phyloP scores from a whole-genome alignment of 116 monocot genomes.

The Phalaenopsis hybrid region DNA sequence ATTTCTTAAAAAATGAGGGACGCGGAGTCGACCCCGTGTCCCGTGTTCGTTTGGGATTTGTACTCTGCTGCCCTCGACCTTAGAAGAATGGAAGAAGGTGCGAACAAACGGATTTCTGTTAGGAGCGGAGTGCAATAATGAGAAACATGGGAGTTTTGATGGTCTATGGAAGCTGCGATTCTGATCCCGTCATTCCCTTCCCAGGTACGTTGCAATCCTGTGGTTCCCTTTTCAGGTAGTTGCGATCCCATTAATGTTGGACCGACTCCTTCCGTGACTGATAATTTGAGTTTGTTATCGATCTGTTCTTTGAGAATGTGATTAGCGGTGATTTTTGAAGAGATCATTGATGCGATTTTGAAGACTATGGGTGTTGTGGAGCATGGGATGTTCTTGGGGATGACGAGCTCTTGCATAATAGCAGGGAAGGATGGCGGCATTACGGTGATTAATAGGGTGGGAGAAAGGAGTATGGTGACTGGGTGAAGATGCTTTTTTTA shows the following conservation, averaged over 20 bases:
- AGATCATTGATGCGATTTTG: conserved; percentile 49
- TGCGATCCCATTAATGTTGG: not conserved
- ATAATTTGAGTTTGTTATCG: conserved; percentile 62
- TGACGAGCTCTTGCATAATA: conserved; percentile 59
- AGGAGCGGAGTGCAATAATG: too few species aligned
- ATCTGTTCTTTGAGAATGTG: conserved; percentile 64
- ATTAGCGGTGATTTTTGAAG: conserved; percentile 41
- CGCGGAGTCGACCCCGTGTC: too few species aligned
- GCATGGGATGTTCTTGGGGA: conserved; percentile 82
- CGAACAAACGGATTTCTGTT: too few species aligned
- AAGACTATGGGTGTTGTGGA: conserved; percentile 70
- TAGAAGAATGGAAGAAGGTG: too few species aligned
- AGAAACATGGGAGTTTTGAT: too few species aligned
- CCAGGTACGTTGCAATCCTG: too few species aligned
- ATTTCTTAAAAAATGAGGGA: too few species aligned
- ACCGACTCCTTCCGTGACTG: conserved; percentile 38
- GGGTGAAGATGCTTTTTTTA: not conserved
- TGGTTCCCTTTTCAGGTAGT: too few species aligned
- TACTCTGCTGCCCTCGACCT: too few species aligned
- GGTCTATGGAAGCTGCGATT: too few species aligned
- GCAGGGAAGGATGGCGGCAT: conserved; percentile 54
- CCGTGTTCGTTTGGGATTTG: too few species aligned
- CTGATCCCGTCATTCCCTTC: too few species aligned
- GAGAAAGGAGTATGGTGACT: not conserved
- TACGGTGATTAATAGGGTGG: conserved; percentile 24